Evolutionary conservation across 495 filamentous ascomycete species (phyloP).

Genomic region (Parmelia sp.): DNA sequence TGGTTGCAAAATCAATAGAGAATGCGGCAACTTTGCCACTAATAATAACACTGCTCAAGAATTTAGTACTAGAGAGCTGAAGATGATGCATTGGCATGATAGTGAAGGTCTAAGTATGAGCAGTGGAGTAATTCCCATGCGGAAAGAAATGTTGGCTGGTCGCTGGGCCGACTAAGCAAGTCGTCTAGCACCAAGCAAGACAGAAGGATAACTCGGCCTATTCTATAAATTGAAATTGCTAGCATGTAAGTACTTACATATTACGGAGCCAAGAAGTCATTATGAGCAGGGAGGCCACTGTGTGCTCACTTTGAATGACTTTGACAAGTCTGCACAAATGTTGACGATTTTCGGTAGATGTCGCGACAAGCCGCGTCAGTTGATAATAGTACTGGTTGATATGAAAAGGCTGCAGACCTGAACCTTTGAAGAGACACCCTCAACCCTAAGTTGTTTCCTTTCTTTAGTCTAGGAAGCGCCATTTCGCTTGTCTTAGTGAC

Average conservation of each 20-base stretch:
- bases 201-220: background rate
- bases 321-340: background rate
- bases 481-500: background rate
- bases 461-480: background rate
- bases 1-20: background rate
- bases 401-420: background rate
- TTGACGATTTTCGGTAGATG: background rate
- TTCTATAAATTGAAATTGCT: background rate
- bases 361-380: background rate
- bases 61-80: background rate
- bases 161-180: background rate
- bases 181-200: background rate
- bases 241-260: background rate
- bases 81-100: background rate
- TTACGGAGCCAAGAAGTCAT: constrained; percentile 12
- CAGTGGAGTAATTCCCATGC: background rate
- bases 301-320: background rate
- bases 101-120: background rate
- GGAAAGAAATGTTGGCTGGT: background rate
- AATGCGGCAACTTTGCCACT: background rate
- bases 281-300: background rate
- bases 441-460: no score
- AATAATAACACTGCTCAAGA: no score
- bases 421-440: background rate
- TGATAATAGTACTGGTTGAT: background rate